phyloP scores from a whole-genome alignment of 2,329 filamentous ascomycete genomes.

The Cryphonectria japonica region DNA sequence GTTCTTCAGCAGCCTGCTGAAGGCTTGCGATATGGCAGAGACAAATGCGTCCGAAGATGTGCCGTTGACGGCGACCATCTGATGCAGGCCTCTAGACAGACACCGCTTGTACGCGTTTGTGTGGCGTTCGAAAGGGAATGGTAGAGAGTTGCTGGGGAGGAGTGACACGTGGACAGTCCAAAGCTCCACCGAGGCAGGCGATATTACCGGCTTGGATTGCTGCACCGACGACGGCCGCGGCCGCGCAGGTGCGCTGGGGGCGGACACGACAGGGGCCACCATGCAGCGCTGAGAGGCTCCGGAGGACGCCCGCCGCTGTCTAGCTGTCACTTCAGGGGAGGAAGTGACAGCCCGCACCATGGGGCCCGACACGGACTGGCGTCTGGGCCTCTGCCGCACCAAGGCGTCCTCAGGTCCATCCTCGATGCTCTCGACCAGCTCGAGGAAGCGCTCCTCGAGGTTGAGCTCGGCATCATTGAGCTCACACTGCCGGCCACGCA shows the following conservation, averaged over 20 bases:
- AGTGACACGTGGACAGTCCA: constrained; percentile 67
- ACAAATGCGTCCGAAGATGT: constrained; percentile 53
- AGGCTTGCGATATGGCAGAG: constrained; percentile 52
- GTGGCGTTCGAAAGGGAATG: constrained; percentile 65
- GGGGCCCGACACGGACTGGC: constrained; percentile 29
- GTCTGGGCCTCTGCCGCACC: constrained; percentile 35
- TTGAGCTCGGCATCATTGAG: constrained; percentile 54
- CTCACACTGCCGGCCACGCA: constrained; percentile 54
- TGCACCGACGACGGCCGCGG: constrained; percentile 33
- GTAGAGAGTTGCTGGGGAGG: constrained; percentile 55
- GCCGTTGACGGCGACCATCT: constrained; percentile 58
- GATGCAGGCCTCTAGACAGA: constrained; percentile 62
- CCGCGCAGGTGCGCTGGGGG: constrained; percentile 15
- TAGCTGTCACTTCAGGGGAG: not conserved
- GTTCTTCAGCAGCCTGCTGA: constrained; percentile 52
- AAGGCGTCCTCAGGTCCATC: constrained; percentile 6
- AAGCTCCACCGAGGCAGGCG: constrained; percentile 40
- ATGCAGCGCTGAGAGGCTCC: constrained; percentile 25
- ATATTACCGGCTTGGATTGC: constrained; percentile 30
- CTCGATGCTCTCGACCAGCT: constrained; percentile 47
- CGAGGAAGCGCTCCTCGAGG: constrained; percentile 59
- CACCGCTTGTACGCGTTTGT: constrained; percentile 65
- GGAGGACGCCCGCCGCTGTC: constrained; percentile 31
- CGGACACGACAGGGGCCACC: constrained; percentile 1
- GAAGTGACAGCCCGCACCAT: not conserved